Evolutionary conservation across 495 filamentous ascomycete species (phyloP).

Genomic region (Podospora didyma): DNA sequence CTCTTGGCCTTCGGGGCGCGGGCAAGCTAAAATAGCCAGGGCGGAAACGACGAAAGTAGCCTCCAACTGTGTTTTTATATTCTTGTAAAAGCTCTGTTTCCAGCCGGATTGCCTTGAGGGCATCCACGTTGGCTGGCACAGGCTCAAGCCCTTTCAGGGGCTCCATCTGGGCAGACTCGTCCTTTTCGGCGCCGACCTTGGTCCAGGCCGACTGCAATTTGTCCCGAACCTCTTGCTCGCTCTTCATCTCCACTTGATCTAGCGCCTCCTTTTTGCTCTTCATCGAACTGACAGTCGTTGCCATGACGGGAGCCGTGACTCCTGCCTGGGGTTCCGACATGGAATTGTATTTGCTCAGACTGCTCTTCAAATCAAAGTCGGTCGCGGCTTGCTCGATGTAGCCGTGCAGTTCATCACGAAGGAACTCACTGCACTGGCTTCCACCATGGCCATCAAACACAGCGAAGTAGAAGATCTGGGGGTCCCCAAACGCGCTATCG

Average conservation of each 20-base stretch:
- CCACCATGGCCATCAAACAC: conserved; percentile 97
- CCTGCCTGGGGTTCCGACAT: neutral
- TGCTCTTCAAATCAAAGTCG: conserved; percentile 71
- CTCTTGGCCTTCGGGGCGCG: conserved; percentile 2
- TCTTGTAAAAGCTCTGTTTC: conserved; percentile 65
- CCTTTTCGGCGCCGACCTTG: conserved; percentile 25
- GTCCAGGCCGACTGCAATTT: conserved; percentile 24
- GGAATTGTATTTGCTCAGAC: conserved; percentile 41
- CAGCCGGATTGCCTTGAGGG: conserved; percentile 50
- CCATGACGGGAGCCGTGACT: neutral
- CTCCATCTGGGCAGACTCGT: conserved; percentile 19
- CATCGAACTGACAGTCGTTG: neutral
- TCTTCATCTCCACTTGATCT: conserved; percentile 35
- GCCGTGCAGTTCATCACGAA: conserved; percentile 78
- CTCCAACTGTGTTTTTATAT: conserved; percentile 82
- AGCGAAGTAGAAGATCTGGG: conserved; percentile 94
- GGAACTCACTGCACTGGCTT: conserved; percentile 78
- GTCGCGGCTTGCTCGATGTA: conserved; percentile 79
- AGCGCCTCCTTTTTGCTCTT: conserved; percentile 11
- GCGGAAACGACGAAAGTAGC: conserved; percentile 88
- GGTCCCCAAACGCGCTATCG: conserved; percentile 75
- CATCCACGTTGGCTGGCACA: conserved; percentile 28
- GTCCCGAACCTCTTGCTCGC: conserved; percentile 29
- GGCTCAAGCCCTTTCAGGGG: conserved; percentile 31
- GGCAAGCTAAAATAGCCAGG: conserved; percentile 57